Evolutionary conservation across 192 early-diverging fungal species (phyloP).

Genomic region (Coemansia sp.): DNA sequence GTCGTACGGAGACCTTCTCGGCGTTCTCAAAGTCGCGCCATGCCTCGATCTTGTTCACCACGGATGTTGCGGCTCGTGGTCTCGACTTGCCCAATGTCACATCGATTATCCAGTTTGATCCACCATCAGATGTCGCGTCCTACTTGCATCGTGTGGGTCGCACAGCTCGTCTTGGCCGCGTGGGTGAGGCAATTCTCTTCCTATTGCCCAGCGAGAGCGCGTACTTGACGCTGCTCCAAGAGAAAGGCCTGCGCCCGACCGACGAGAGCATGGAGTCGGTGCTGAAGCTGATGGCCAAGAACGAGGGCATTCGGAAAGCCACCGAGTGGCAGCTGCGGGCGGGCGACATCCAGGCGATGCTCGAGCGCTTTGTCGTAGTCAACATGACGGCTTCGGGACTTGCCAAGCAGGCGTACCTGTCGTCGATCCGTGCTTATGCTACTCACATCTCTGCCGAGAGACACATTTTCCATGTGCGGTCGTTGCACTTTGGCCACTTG

Average conservation of each 20-base stretch:
- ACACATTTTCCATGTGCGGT: constrained; percentile 93
- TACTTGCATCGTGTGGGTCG: constrained; percentile 98
- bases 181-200: constrained; percentile 85
- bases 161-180: constrained; percentile 91
- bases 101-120: constrained; percentile 95
- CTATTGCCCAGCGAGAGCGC: constrained; percentile 88
- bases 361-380: constrained; percentile 48
- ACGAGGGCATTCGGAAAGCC: constrained; percentile 41
- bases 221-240: constrained; percentile 69
- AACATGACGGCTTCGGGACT: constrained; percentile 46
- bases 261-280: constrained; percentile 66
- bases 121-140: constrained; percentile 90
- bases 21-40: constrained; percentile 65
- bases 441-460: constrained; percentile 86
- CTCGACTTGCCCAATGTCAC: constrained; percentile 94
- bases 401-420: constrained; percentile 84
- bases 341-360: constrained; percentile 46
- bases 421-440: constrained; percentile 91
- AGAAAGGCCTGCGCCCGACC: constrained; percentile 65
- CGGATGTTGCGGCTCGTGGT: constrained; percentile 97
- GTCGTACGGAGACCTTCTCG: constrained; percentile 76
- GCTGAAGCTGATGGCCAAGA: constrained; percentile 60
- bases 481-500: constrained; percentile 95
- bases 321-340: constrained; percentile 54
- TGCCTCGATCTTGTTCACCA: constrained; percentile 87